Conservation (phyloP, 352 stramenopile species). For the Phytophthora pinifolia region DNA sequence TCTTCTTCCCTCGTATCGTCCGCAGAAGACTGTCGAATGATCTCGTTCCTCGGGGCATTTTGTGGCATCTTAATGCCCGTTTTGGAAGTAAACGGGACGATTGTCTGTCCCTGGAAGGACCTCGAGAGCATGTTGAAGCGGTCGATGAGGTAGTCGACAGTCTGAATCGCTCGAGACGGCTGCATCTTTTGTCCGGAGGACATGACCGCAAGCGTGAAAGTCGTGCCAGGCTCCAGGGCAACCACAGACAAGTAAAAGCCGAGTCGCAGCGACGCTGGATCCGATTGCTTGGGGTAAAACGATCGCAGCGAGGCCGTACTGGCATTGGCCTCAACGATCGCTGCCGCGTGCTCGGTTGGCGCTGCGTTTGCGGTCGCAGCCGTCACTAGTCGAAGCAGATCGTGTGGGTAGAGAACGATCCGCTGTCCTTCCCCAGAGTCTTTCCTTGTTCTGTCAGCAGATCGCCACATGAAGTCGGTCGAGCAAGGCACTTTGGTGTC, state of each 20-base stretch:
- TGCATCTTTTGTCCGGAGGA: slow-evolving; percentile 62
- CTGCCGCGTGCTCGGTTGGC: slow-evolving; percentile 6
- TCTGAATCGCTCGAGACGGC: slow-evolving; percentile 54
- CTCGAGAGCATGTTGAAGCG: slow-evolving; percentile 64
- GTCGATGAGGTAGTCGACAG: slow-evolving; percentile 67
- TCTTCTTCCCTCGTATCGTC: slow-evolving; percentile 13
- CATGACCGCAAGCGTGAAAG: slow-evolving; percentile 59
- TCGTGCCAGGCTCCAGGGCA: slow-evolving; percentile 35
- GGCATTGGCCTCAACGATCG: slow-evolving; percentile 5
- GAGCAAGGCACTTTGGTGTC: slow-evolving; percentile 63
- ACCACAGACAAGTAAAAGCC: slow-evolving; percentile 67
- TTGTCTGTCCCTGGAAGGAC: slow-evolving; percentile 30
- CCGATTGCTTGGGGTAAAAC: slow-evolving; percentile 18
- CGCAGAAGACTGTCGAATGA: slow-evolving; percentile 3
- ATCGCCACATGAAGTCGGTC: slow-evolving; percentile 75
- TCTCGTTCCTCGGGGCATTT: not conserved
- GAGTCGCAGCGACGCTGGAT: slow-evolving; percentile 6
- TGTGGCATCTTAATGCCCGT: not conserved
- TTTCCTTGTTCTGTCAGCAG: slow-evolving; percentile 20
- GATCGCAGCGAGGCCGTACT: slow-evolving; percentile 16
- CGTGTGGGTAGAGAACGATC: slow-evolving; percentile 60
- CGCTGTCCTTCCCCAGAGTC: slow-evolving; percentile 34
- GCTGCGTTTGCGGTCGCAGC: slow-evolving; percentile 15
- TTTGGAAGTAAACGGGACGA: not conserved
- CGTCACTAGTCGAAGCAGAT: slow-evolving; percentile 28